Base-by-base conservation (phyloP, 2,329 filamentous ascomycete species). In the Alternaria panax region DNA sequence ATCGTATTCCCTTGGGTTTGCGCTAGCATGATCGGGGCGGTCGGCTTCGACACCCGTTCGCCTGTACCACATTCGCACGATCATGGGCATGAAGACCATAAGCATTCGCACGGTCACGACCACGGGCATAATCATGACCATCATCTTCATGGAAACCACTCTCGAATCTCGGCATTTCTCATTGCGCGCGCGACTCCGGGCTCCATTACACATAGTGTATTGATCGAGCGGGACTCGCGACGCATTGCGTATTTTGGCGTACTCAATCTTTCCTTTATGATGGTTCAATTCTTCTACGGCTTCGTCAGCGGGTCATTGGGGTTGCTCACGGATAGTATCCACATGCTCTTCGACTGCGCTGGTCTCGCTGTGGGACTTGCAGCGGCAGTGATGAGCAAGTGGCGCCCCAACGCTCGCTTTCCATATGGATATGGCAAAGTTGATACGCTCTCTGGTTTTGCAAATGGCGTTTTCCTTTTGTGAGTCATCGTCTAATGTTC, bases 271-370 rank as follows among this genome's bases (percentile, higher is more conserved):
- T 85, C 84, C 7, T 99, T 99, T 78, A 99, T 99, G 95, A 81
- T 91, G 32, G 88, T 99, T 1, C 95, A 99, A 73, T 91, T 93
- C 40, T 92, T 94, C 62, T 99, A 99, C 73, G 95, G 95, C 48
- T 96, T 95, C 70, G 81, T 95, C 11, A 98, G 93, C 4, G 93
- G 96, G 67, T 99, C 95, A 0, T 82, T 99, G 5, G 95, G 95
- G 3, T 84, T 99, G n/a, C 86, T 99, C 18, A 97, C 93, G 67
- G 95, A 99, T 79, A 98, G 93, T 72, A 95, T 99, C 64, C 95
- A 99, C 80, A 99, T 99, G 95, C 94, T 99, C 73, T 98, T 99
- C 71, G 95, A 99, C 79, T 99, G 95, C 68, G 88, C 97, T 34
- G 95, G 94, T 20, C 85, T 99, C 27, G 87, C 92, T 1, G 93